These are phyloP conservation scores for Alternaria postmessia DNA, from an alignment of 2,329 filamentous ascomycete genomes.

Conservation along the genomic window DNA sequence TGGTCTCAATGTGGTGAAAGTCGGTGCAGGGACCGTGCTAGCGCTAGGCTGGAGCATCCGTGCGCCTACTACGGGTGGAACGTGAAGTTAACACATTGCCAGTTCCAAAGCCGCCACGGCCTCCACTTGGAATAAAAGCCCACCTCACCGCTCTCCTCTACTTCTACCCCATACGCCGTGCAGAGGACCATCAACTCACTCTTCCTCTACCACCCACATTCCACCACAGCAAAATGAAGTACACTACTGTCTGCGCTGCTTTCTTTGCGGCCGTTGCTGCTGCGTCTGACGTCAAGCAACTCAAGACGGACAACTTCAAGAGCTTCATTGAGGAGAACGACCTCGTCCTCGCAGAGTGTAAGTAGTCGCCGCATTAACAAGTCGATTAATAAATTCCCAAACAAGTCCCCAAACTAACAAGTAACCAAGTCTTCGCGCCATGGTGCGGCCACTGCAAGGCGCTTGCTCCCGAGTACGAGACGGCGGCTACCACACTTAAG, in stretches of 20 bases:
- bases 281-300: constrained; percentile 80
- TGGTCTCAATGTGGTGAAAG: constrained; percentile 30
- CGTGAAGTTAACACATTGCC: too few species aligned
- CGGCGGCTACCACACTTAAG: constrained; percentile 83
- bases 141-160: constrained; percentile 23
- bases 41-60: constrained; percentile 8
- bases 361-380: constrained; percentile 46
- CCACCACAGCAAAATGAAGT: constrained; percentile 42
- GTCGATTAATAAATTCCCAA: neutral
- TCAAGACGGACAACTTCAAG: constrained; percentile 87
- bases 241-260: constrained; percentile 49
- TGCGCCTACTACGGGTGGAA: neutral
- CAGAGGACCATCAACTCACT: constrained; percentile 24
- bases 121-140: constrained; percentile 32
- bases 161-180: constrained; percentile 25
- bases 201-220: constrained; percentile 16
- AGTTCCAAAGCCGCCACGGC: constrained; percentile 26
- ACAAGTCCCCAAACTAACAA: constrained; percentile 48
- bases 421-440: constrained; percentile 79
- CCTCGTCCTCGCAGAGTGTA: constrained; percentile 93
- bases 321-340: constrained; percentile 85
- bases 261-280: constrained; percentile 66
- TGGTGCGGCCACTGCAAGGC: constrained; percentile 99
- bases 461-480: constrained; percentile 90
- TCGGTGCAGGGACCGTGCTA: constrained; percentile 10